Evolutionary conservation across 768 basidiomycete genomes (phyloP).

Genomic region (Flagelloscypha sp.): DNA sequence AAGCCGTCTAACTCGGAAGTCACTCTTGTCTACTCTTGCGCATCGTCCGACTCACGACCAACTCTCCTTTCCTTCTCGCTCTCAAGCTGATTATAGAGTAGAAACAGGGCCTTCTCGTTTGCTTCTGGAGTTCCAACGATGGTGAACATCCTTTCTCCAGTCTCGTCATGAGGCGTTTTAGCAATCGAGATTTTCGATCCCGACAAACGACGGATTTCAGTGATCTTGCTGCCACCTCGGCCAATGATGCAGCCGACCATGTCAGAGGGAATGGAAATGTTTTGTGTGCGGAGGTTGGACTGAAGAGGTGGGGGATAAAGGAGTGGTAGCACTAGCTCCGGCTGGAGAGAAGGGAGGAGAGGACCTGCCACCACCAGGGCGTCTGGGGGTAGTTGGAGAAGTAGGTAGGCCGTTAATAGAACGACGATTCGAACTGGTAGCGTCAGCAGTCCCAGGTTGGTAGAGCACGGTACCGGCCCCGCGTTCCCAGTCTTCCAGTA

Average conservation of each 20-base stretch:
- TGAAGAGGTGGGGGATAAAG: slow-evolving; percentile 23
- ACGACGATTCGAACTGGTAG: slow-evolving; percentile 47
- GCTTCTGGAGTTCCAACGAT: slow-evolving; percentile 94
- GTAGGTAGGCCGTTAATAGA: slow-evolving; percentile 47
- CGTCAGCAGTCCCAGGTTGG: slow-evolving; percentile 84
- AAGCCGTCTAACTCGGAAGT: too few species aligned
- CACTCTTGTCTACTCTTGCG: slow-evolving; percentile 41
- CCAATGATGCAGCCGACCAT: slow-evolving; percentile 99
- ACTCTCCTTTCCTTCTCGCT: slow-evolving; percentile 94
- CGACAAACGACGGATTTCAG: slow-evolving; percentile 95
- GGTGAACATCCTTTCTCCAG: slow-evolving; percentile 99
- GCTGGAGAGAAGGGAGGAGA: slow-evolving; percentile 40
- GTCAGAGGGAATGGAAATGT: slow-evolving; percentile 98
- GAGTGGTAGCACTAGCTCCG: slow-evolving; percentile 35
- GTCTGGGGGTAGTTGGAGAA: slow-evolving; percentile 14
- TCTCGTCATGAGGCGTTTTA: slow-evolving; percentile 98
- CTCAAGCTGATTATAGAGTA: slow-evolving; percentile 95
- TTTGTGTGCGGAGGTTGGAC: slow-evolving; percentile 87
- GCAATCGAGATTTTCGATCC: slow-evolving; percentile 98
- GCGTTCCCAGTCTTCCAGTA: slow-evolving; percentile 95
- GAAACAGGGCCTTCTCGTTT: slow-evolving; percentile 95
- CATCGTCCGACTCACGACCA: slow-evolving; percentile 73
- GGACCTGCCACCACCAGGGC: slow-evolving; percentile 37
- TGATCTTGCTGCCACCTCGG: slow-evolving; percentile 95
- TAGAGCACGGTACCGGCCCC: slow-evolving; percentile 91